A percentile compares a stretch with the other conserved stretches of the same genome.
Evolutionary conservation across 192 early-diverging fungal species (phyloP).

Genomic region (Chytriomyces sp.): DNA sequence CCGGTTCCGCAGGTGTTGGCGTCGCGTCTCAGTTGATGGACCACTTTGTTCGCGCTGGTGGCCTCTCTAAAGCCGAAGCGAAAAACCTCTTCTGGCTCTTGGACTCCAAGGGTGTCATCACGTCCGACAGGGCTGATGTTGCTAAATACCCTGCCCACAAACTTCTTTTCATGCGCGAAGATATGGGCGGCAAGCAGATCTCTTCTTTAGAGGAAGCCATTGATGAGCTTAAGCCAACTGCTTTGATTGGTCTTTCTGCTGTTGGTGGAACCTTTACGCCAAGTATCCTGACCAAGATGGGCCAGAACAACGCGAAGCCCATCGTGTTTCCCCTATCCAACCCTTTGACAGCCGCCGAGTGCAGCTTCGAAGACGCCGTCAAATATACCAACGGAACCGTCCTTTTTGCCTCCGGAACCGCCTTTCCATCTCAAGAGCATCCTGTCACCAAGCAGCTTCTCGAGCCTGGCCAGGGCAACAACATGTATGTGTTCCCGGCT

Average conservation of each 20-base stretch:
- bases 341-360: slow-evolving; percentile 88
- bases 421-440: slow-evolving; percentile 79
- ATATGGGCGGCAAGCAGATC: slow-evolving; percentile 82
- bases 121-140: slow-evolving; percentile 82
- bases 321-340: slow-evolving; percentile 88
- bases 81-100: slow-evolving; percentile 79
- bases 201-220: slow-evolving; percentile 72
- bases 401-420: slow-evolving; percentile 95
- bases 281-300: slow-evolving; percentile 74
- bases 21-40: slow-evolving; percentile 89
- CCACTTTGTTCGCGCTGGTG: slow-evolving; percentile 76
- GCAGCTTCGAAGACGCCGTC: slow-evolving; percentile 93
- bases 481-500: slow-evolving; percentile 95
- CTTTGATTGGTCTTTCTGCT: slow-evolving; percentile 85
- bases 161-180: slow-evolving; percentile 77
- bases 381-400: slow-evolving; percentile 78
- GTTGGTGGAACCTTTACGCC: slow-evolving; percentile 77
- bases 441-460: slow-evolving; percentile 58
- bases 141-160: slow-evolving; percentile 42
- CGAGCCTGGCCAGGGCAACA: slow-evolving; percentile 82
- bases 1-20: slow-evolving; percentile 93
- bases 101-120: slow-evolving; percentile 92
- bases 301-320: slow-evolving; percentile 69
- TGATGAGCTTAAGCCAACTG: slow-evolving; percentile 86
- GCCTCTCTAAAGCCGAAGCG: slow-evolving; percentile 64